Conservation (phyloP, 257 asterid species). For the Ligustrum vulgare region DNA sequence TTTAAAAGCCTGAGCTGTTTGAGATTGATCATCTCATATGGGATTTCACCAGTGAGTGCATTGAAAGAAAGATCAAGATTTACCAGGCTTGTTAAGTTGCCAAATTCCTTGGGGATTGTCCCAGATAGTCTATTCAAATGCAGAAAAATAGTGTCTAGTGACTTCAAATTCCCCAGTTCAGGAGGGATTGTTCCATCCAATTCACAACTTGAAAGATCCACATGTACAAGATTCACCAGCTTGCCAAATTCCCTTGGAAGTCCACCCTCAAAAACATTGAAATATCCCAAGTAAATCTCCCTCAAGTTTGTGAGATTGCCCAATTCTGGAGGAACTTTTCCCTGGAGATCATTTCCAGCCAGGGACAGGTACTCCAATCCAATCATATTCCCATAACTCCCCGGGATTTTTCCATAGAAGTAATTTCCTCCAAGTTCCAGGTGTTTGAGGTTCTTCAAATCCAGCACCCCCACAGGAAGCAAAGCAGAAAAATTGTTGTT, state of each 20-base stretch:
- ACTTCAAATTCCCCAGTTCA: slow-evolving; percentile 64
- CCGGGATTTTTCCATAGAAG: slow-evolving; percentile 65
- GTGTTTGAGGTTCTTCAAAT: slow-evolving; percentile 59
- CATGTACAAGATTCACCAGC: slow-evolving; percentile 54
- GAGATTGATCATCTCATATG: slow-evolving; percentile 60
- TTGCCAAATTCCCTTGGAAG: slow-evolving; percentile 82
- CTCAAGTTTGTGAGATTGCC: slow-evolving; percentile 78
- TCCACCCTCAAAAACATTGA: slow-evolving; percentile 67
- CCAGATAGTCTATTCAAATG: slow-evolving; percentile 70
- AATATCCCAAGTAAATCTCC: slow-evolving; percentile 75
- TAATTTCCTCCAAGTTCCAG: slow-evolving; percentile 85
- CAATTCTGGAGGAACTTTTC: slow-evolving; percentile 64
- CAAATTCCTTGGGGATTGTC: slow-evolving; percentile 65
- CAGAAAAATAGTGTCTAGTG: slow-evolving; percentile 64
- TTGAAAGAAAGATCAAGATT: slow-evolving; percentile 85
- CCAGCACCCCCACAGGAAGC: slow-evolving; percentile 66
- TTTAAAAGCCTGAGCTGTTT: slow-evolving; percentile 56
- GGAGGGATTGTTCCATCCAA: slow-evolving; percentile 71
- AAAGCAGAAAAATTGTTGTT: slow-evolving; percentile 71
- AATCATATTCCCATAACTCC: slow-evolving; percentile 51
- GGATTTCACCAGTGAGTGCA: slow-evolving; percentile 77
- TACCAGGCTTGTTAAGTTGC: slow-evolving; percentile 64
- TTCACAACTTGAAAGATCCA: slow-evolving; percentile 77
- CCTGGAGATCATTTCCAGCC: slow-evolving; percentile 78
- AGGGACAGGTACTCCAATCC: slow-evolving; percentile 69